Evolutionary conservation across 345 rosid species (phyloP), one percentile per base, ranked within the genome.

Genomic region (Salix udensis): DNA sequence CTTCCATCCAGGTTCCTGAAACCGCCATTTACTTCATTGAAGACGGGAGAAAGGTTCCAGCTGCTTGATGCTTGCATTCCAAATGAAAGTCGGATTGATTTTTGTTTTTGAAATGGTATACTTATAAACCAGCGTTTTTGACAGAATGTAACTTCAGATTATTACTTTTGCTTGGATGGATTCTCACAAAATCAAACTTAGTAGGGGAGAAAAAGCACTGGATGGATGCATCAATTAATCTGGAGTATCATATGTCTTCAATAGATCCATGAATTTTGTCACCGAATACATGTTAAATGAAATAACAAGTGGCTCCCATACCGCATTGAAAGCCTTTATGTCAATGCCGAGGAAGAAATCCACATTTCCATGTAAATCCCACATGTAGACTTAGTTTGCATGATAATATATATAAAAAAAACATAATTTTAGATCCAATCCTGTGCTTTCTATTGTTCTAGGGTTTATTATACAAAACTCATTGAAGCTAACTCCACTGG

Each of bases 41-140:
- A 86, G 97, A 94, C 76, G 97, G 98, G 48, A 92, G 88, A 85
- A 92, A 91, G 85, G 92, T 94, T 65, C 89, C 91, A 36, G 96
- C 91, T 36, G 90, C 86, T 82, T 94, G 87, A 94, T 70, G 53
- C 44, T 9, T n/a, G 58, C 30, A 3, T 44, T 26, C 36, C n/a
- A 69, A 65, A 30, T 26, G 30, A 28, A 44, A 26, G 13, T 7
- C n/a, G 18, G 23, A 15, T 58, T 58, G 62, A 23, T 58, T 58
- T 58, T 58, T n/a, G 14, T n/a, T 58, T 58, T 58, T 11, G 28
- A 58, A 58, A 10, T 58, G 62, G 28, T 24, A 11, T 4, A 9
- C 3, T 58, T 58, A 11, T 58, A 58, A 46, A 46, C 13, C 16
- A 58, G 62, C 6, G 62, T 24, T n/a, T n/a, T 58, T n/a, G 26